Evolutionary conservation across 768 basidiomycete genomes (phyloP), one percentile per base, ranked within the genome.

Genomic region (Calocybe cyanea): DNA sequence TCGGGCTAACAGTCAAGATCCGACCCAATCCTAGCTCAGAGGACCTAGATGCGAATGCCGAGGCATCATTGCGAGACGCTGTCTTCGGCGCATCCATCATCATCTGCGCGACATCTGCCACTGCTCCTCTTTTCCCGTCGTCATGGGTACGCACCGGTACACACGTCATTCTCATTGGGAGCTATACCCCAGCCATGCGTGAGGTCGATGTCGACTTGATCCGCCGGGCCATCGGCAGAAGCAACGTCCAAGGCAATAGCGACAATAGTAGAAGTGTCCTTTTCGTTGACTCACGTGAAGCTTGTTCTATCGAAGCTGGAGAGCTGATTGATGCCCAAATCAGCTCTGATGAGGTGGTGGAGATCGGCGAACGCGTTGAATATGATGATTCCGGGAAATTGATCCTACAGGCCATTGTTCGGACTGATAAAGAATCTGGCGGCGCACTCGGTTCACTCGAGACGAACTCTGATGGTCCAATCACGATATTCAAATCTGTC

Each of bases 401-500:
- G 35, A 32, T 13, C 17, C 15, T 48, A 15, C 14, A 35, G 10
- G 9, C 18, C 20, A 31, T 41, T 24, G 7, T 4, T 17, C 14
- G 11, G 15, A 19, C 15, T 38, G 5, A 37, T 45, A 1, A 9
- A 14, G 25, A 30, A 10, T 34, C 19, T 28, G 30, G 17, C 28
- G n/a, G n/a, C n/a, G n/a, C n/a, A n/a, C n/a, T n/a, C n/a, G n/a
- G n/a, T n/a, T n/a, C n/a, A n/a, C n/a, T n/a, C n/a, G 15, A 20
- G 25, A 30, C 35, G 23, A 17, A 25, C 4, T 21, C 33, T 24
- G 30, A 59, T 3, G 80, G 77, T 0, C 71, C 75, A 0, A 71
- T 92, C 9, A 87, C 84, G 1, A 72, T 94, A 21, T 93, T 91
- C 76, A 94, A 93, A 65, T 87, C 85, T 0, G 92, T 94, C 4